Conservation (phyloP, 2,329 filamentous ascomycete species). For the Neonectria coccinea region DNA sequence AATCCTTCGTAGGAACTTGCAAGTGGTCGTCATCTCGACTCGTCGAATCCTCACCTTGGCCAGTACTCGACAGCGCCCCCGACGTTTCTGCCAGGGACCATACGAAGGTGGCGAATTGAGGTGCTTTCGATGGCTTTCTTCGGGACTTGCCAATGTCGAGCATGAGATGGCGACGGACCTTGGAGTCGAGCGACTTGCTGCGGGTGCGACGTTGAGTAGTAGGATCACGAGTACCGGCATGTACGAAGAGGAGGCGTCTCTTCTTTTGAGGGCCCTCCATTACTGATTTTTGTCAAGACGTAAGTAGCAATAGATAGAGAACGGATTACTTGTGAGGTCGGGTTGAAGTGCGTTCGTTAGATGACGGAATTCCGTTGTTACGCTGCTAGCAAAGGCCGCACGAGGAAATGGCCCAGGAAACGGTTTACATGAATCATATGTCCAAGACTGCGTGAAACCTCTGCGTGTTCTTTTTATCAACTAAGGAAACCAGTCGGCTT, state of each 20-base stretch:
- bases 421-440: not conserved
- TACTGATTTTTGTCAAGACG: not conserved
- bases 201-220: not conserved
- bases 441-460: not conserved
- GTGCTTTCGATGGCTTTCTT: slow-evolving; percentile 9
- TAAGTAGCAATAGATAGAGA: not conserved
- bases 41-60: not conserved
- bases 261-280: slow-evolving; percentile 1
- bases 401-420: not conserved
- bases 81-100: slow-evolving; percentile 13
- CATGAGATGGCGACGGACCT: slow-evolving; percentile 22
- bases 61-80: not conserved
- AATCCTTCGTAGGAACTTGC: not conserved
- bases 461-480: not conserved
- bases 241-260: slow-evolving; percentile 14
- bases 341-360: not conserved
- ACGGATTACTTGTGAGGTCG: not conserved
- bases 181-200: not conserved
- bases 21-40: not conserved
- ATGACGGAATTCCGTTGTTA: not conserved
- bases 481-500: too few relatives aligned
- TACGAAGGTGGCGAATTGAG: slow-evolving; percentile 7
- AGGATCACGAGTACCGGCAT: not conserved
- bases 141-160: slow-evolving; percentile 18
- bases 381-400: not conserved